Evolutionary conservation across 2,329 filamentous ascomycete genomes (phyloP), one percentile per base, ranked within the genome.

Genomic region (Pseudocercospora vitis): DNA sequence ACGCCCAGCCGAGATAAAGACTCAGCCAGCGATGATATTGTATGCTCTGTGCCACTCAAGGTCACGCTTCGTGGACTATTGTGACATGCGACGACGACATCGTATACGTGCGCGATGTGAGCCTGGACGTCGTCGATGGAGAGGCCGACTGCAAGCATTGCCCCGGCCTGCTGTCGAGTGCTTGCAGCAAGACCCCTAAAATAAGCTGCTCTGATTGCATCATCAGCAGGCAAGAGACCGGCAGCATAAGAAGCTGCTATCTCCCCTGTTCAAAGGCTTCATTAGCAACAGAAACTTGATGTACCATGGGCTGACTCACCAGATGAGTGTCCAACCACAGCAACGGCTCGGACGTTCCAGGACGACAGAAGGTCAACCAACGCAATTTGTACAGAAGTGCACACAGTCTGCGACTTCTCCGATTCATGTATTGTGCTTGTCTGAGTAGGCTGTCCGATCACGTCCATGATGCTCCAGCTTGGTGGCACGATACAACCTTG

Each of bases 381-480:
- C 4, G 53, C 57, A 7, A 56, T 7, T 33, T 62, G 59, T 5
- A 62, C 35, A 2, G 48, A 55, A 8, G 59, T 62, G 16, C 50
- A 55, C 2, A 53, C 29, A 6, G 57, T 49, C 46, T 62, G 60
- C 4, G 76, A 56, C 16, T 80, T 57, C 16, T 60, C 61, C 3
- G 71, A 60, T 14, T 64, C 50, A 16, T 53, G n/a, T 19, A 59
- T 37, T 3, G 21, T n/a, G 11, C n/a, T 65, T 55, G 60, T 48
- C 2, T 2, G 78, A 58, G 0, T 70, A 76, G 1, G 81, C 69
- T 57, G 82, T 78, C 1, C 81, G 33, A 70, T 61, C 50, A 67
- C 65, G 3, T 39, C 21, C 3, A 37, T 7, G 35, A 48, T 5
- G 14, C 24, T 29, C 31, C 40, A 48, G 1, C 16, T n/a, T n/a